Base-by-base conservation (phyloP, 805 yeast species). In the Yamadazyma insecticola region DNA sequence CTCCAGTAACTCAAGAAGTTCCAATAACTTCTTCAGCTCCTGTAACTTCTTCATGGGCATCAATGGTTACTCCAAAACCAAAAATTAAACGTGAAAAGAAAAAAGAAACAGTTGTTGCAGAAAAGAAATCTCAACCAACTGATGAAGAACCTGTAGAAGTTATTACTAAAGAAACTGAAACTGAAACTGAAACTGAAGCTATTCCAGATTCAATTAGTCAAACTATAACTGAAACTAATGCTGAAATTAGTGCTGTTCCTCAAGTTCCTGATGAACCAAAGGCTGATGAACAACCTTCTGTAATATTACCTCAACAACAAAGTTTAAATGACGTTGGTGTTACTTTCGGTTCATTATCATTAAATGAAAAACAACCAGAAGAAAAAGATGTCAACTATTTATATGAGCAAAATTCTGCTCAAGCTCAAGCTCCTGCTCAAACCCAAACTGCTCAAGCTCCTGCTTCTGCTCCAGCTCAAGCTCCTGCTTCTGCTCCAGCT, bases 1-100 rank as follows among this genome's bases (percentile, higher is more conserved):
- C 27, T 28, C 33, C 27, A 30, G 32, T 30, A 22, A 41, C 32
- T 13, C 44, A 27, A 24, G n/a, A n/a, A n/a, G n/a, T n/a, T n/a
- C 22, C 22, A 19, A 19, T 9, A 11, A 19, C 8, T 9, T 8
- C 22, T 19, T 19, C 35, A 17, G 33, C 45, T 26, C 51, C 51
- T 18, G 50, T 47, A 76, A 64, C 51, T 39, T 32, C 79, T 48
- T 67, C 86, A 4, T 80, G 87, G 84, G 86, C 87, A 18, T 74
- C 88, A 12, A 74, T 81, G 45, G 79, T 80, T 31, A 58, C 68
- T 33, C 70, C 69, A 24, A 63, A 62, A 45, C 79, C 86, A 26
- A 35, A 35, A 33, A 28, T 22, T 23, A 24, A 18, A 26, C 16
- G 32, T 16, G 36, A 31, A 33, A 37, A 35, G 30, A 34, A 35